A percentile compares a stretch with the other conserved stretches of the same genome.
phyloP scores from a whole-genome alignment of 2,329 filamentous ascomycete genomes.

The Penicillium sclerotiorum region DNA sequence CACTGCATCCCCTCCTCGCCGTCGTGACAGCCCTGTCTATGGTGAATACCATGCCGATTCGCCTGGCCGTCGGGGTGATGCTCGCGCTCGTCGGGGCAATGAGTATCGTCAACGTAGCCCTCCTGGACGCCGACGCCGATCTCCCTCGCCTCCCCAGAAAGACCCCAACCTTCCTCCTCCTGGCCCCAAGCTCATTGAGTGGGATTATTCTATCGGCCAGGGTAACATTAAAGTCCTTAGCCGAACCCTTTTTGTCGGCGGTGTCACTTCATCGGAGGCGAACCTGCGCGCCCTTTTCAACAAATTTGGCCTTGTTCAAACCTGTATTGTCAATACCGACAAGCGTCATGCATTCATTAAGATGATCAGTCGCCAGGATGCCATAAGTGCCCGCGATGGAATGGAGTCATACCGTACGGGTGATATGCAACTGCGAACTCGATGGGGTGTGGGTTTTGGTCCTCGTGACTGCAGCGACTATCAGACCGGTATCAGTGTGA shows the following conservation, averaged over 20 bases:
- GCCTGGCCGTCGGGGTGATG: slow-evolving; percentile 60
- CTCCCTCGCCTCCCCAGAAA: slow-evolving; percentile 59
- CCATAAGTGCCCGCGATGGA: slow-evolving; percentile 77
- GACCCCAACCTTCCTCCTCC: slow-evolving; percentile 47
- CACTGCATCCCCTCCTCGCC: slow-evolving; percentile 64
- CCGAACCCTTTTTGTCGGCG: slow-evolving; percentile 93
- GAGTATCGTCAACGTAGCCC: slow-evolving; percentile 90
- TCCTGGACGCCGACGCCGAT: slow-evolving; percentile 66
- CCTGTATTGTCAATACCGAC: slow-evolving; percentile 96
- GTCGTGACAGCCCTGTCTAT: slow-evolving; percentile 70
- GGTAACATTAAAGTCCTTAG: slow-evolving; percentile 90
- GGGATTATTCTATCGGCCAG: slow-evolving; percentile 71
- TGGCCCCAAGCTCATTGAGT: slow-evolving; percentile 75
- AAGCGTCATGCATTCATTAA: slow-evolving; percentile 99
- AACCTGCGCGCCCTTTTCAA: slow-evolving; percentile 81
- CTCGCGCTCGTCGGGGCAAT: slow-evolving; percentile 51
- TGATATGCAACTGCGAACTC: slow-evolving; percentile 77
- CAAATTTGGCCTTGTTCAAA: slow-evolving; percentile 85
- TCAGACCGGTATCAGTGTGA: slow-evolving; percentile 84
- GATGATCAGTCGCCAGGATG: slow-evolving; percentile 89
- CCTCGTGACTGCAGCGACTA: slow-evolving; percentile 98
- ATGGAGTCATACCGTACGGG: slow-evolving; percentile 80
- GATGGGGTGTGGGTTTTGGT: slow-evolving; percentile 97
- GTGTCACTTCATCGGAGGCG: slow-evolving; percentile 81
- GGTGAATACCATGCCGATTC: slow-evolving; percentile 73